Conservation (phyloP, 2,329 filamentous ascomycete species). For the Ceratocystis smalleyi region DNA sequence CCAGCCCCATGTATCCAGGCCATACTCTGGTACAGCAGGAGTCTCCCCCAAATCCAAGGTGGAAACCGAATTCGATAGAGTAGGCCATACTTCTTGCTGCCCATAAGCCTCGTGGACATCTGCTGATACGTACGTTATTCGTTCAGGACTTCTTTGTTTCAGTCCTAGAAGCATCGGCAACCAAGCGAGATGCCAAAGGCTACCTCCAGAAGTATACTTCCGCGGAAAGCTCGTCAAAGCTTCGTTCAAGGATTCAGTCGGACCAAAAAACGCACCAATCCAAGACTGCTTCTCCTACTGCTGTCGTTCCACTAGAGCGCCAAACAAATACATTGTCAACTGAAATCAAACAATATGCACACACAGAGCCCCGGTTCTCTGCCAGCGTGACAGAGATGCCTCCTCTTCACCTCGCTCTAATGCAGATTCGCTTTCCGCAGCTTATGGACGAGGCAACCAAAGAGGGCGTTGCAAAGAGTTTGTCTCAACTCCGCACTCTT, state of each 20-base stretch:
- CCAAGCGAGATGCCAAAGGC: conserved; percentile 79
- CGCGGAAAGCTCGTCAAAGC: conserved; percentile 13
- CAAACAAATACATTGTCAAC: not conserved
- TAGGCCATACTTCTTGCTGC: not conserved
- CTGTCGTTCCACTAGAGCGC: not conserved
- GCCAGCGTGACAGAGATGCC: conserved; percentile 17
- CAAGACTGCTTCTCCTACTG: conserved; percentile 17
- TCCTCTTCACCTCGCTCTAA: conserved; percentile 53
- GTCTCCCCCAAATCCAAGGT: conserved; percentile 12
- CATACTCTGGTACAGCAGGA: conserved; percentile 16
- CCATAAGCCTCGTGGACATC: not conserved
- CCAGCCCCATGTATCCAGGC: not conserved
- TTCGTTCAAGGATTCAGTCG: not conserved
- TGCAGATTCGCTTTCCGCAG: conserved; percentile 68
- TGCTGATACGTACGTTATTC: not conserved
- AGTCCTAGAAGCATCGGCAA: conserved; percentile 73
- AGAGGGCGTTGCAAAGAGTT: conserved; percentile 61
- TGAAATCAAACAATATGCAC: not conserved
- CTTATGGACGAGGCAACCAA: conserved; percentile 52
- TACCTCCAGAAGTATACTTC: conserved; percentile 71
- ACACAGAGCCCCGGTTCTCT: conserved; percentile 17
- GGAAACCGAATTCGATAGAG: conserved; percentile 16
- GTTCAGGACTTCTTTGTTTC: conserved; percentile 68
- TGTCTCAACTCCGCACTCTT: conserved; percentile 67
- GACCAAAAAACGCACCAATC: not conserved